Base-by-base conservation (phyloP, 2,329 filamentous ascomycete genomes). In the Aureobasidium musti region DNA sequence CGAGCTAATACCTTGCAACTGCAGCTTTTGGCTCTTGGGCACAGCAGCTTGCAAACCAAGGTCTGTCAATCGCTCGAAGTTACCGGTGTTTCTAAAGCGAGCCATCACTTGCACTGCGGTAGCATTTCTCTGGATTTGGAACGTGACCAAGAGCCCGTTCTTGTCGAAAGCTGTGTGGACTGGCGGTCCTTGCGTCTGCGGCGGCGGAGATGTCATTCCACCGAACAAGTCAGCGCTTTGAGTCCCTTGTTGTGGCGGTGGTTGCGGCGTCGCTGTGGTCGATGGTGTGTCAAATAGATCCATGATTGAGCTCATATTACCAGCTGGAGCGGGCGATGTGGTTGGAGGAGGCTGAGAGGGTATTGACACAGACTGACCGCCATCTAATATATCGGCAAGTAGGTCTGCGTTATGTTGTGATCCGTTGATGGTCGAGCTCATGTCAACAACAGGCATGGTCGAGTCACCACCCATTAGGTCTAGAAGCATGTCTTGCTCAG, bases 11-110 rank as follows among this genome's bases (percentile, higher is more conserved):
- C 89, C 91, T 76, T 96, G 89, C 70, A 99, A 81, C 76, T 97
- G 92, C 73, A 99, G 80, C 77, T 95, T 97, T 79, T 99, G 95
- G 52, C 91, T 92, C 80, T 98, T 99, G 10, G 95, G 95, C 64
- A 99, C 95, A 0, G 95, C 95, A 50, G 94, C 95, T 77, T 99
- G 95, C 70, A 99, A 78, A 30, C 91, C 91, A 35, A 98, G 91
- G 53, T 85, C 86, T 19, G 88, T 88, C 57, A 98, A 82, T 17
- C 82, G 80, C 17, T 83, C 84, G 35, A 89, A 86, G 67, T 83
- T 83, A 17, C 88, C 89, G 0, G 80, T 85, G 77, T 98, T 98
- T 45, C 86, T 86, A 83, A 99, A 99, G 10, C 88, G 87, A 19
- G 92, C 92, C 59, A 89, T 83, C 7, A 96, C 88, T 75, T 97